These are phyloP conservation scores for Purpureocillium takamizusanense DNA, from an alignment of 2,329 filamentous ascomycete genomes.

Conservation along the genomic window DNA sequence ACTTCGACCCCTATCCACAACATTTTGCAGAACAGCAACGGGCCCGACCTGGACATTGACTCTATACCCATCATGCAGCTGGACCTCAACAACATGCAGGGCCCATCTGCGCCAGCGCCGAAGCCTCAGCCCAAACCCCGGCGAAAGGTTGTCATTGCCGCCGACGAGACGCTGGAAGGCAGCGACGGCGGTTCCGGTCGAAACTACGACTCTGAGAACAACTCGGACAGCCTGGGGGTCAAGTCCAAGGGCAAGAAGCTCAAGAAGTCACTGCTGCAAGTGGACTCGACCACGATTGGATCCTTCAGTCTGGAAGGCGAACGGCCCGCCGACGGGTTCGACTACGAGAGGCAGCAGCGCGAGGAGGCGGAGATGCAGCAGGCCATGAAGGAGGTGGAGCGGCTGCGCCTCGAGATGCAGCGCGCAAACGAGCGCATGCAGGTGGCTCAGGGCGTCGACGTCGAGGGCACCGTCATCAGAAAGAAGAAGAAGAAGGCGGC, in stretches of 20 bases:
- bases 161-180: constrained; percentile 62
- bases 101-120: constrained; percentile 20
- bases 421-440: constrained; percentile 67
- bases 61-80: constrained; percentile 94
- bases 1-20: constrained; percentile 71
- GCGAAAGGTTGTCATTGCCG: constrained; percentile 58
- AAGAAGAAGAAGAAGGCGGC: constrained; percentile 60
- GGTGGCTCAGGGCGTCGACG: constrained; percentile 57
- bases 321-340: constrained; percentile 28
- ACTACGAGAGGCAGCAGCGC: constrained; percentile 58
- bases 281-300: constrained; percentile 78
- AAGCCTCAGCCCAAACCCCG: constrained; percentile 32
- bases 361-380: constrained; percentile 85
- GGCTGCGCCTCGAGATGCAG: constrained; percentile 81
- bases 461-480: constrained; percentile 56
- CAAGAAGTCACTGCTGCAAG: constrained; percentile 63
- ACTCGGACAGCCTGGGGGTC: constrained; percentile 32
- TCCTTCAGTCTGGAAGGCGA: constrained; percentile 55
- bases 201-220: constrained; percentile 46
- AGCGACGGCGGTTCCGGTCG: constrained; percentile 37
- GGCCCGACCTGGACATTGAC: constrained; percentile 79
- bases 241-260: constrained; percentile 41
- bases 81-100: constrained; percentile 53
- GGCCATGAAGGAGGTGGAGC: constrained; percentile 83
- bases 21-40: constrained; percentile 64